Conservation (phyloP, 202 grass and related monocot species). For the Digitaria exilis region DNA sequence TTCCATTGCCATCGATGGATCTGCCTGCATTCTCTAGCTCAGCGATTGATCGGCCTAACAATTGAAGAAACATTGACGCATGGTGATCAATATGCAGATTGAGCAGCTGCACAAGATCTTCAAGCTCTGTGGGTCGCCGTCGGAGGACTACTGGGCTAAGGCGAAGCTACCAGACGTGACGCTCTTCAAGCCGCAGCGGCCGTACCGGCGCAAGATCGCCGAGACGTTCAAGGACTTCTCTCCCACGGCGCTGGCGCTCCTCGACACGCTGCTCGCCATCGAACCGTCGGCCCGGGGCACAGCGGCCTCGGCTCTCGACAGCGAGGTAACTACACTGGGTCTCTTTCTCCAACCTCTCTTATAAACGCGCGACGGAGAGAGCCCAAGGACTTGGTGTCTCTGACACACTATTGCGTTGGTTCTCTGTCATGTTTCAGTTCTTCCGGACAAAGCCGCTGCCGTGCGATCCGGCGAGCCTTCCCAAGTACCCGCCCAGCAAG, state of each 20-base stretch:
- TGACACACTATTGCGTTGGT: not conserved
- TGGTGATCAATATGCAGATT: too few species aligned
- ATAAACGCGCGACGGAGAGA: not conserved
- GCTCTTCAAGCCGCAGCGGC: constrained; percentile 84
- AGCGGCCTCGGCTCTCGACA: constrained; percentile 53
- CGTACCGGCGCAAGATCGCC: constrained; percentile 61
- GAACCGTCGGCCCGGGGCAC: constrained; percentile 67
- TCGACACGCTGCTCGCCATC: constrained; percentile 80
- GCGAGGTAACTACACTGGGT: constrained; percentile 31
- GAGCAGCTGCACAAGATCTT: constrained; percentile 97
- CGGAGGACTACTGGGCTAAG: constrained; percentile 85
- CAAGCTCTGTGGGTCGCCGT: constrained; percentile 93
- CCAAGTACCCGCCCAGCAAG: constrained; percentile 75
- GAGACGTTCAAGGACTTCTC: constrained; percentile 80
- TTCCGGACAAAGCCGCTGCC: constrained; percentile 59
- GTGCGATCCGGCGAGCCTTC: constrained; percentile 71
- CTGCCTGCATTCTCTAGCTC: too few species aligned
- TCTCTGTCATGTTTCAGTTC: constrained; percentile 42
- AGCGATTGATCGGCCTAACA: too few species aligned
- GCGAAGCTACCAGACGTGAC: constrained; percentile 82
- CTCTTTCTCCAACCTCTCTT: not conserved
- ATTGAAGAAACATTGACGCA: not conserved
- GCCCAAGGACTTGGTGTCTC: not conserved
- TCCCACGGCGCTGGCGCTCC: constrained; percentile 46
- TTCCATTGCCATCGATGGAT: too few species aligned